Percentiles rank a stretch among this genome's conserved stretches.
Evolutionary conservation across 2,329 filamentous ascomycete species (phyloP).

Genomic region (Macrophomina tecta): DNA sequence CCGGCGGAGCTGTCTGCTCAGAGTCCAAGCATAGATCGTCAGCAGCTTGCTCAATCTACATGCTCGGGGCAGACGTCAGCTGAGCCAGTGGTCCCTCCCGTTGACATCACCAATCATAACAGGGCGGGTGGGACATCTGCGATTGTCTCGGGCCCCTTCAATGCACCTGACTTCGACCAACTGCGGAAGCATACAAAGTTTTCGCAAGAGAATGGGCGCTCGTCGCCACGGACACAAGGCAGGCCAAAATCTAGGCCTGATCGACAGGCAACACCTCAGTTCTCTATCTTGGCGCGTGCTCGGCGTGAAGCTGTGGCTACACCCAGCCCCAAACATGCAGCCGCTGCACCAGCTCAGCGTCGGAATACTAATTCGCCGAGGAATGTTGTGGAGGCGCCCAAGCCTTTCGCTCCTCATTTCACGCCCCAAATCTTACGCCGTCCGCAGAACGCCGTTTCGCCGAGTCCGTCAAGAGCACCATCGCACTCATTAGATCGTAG

Average conservation of each 20-base stretch:
- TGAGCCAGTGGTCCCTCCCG: background rate
- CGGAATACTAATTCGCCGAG: conserved; percentile 36
- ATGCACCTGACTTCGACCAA: conserved; percentile 49
- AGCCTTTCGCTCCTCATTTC: conserved; percentile 38
- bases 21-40: conserved; percentile 35
- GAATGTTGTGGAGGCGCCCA: conserved; percentile 21
- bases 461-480: conserved; percentile 2
- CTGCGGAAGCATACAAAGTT: conserved; percentile 39
- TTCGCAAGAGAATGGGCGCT: conserved; percentile 8
- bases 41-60: background rate
- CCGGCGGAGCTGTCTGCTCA: conserved; percentile 55
- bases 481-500: conserved; percentile 35
- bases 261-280: conserved; percentile 24
- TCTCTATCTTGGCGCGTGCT: conserved; percentile 26
- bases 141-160: conserved; percentile 50
- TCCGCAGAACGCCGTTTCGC: conserved; percentile 34
- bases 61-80: background rate
- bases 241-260: conserved; percentile 15
- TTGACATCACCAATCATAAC: background rate
- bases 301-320: conserved; percentile 9
- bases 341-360: conserved; percentile 38
- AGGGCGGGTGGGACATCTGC: conserved; percentile 38
- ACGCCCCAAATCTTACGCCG: conserved; percentile 46
- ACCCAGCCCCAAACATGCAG: conserved; percentile 31
- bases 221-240: conserved; percentile 12